Conservation (phyloP, 257 asterid species). For the Scutellaria minor region DNA sequence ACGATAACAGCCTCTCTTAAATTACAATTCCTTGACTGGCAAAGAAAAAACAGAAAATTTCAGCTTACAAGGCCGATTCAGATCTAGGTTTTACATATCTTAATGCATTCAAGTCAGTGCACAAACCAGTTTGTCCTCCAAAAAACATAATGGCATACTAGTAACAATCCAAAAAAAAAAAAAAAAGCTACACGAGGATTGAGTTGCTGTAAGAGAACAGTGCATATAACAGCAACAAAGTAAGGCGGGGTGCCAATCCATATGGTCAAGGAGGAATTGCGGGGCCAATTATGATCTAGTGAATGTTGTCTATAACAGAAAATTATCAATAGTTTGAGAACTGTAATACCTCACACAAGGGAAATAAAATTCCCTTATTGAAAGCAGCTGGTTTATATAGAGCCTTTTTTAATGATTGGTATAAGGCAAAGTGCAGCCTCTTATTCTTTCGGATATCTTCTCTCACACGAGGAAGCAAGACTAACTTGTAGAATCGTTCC, state of each 20-base stretch:
- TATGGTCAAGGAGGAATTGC: background rate
- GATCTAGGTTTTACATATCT: background rate
- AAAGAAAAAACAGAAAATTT: constrained; percentile 30
- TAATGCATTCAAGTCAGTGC: background rate
- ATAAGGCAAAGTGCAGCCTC: constrained; percentile 84
- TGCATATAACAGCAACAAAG: background rate
- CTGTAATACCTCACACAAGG: constrained; percentile 79
- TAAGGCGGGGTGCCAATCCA: background rate
- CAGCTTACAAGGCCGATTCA: constrained; percentile 1
- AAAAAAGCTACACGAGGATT: background rate
- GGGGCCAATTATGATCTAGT: background rate
- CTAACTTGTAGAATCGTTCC: constrained; percentile 82
- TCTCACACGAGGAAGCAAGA: constrained; percentile 90
- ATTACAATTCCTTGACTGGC: constrained; percentile 80
- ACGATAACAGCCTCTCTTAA: constrained; percentile 87
- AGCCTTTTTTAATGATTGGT: constrained; percentile 83
- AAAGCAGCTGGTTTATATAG: constrained; percentile 93
- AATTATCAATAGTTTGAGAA: constrained; percentile 8
- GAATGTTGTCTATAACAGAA: background rate
- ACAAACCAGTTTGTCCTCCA: too few relatives aligned
- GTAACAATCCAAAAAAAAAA: too few relatives aligned
- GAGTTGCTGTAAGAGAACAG: background rate
- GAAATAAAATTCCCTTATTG: constrained; percentile 81
- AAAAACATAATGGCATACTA: too few relatives aligned
- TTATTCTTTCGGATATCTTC: constrained; percentile 84